phyloP scores from a whole-genome alignment of 164 flowering plant species.

The Akebia trifoliata region DNA sequence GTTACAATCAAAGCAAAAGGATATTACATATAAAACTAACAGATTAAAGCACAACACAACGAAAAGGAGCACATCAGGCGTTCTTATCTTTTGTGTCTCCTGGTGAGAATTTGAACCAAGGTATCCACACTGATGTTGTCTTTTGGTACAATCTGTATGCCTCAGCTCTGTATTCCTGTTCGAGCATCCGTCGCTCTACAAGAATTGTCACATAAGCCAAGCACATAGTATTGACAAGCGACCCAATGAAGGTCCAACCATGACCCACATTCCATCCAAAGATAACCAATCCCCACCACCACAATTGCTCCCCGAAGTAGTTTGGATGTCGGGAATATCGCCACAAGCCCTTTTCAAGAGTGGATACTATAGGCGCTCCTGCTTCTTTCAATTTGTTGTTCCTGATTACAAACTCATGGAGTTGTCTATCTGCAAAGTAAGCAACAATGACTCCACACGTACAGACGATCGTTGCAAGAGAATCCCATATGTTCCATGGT shows the following conservation, averaged over 20 bases:
- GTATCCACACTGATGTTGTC: conserved; percentile 92
- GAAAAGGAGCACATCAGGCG: conserved; percentile 23
- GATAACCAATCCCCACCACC: conserved; percentile 97
- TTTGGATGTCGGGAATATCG: conserved; percentile 82
- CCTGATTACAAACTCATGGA: conserved; percentile 52
- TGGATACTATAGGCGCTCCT: conserved; percentile 43
- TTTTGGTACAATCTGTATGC: conserved; percentile 68
- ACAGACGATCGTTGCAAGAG: conserved; percentile 45
- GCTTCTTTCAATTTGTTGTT: conserved; percentile 44
- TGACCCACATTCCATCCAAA: conserved; percentile 74
- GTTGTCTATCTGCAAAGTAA: conserved; percentile 80
- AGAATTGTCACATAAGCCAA: conserved; percentile 78
- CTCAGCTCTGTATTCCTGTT: conserved; percentile 63
- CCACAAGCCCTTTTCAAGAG: conserved; percentile 79
- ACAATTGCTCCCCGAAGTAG: conserved; percentile 93
- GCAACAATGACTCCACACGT: conserved; percentile 55
- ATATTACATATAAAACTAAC: not conserved
- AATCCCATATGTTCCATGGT: conserved; percentile 69
- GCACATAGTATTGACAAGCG: conserved; percentile 61
- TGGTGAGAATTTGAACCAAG: conserved; percentile 74
- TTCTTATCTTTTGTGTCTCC: conserved; percentile 38
- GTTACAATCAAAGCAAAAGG: conserved; percentile 9
- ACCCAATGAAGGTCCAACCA: conserved; percentile 75
- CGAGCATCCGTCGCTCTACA: conserved; percentile 77
- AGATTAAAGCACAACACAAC: not conserved